Conservation (phyloP, 108 stramenopile genomes). For the Nitzschia sp. region DNA sequence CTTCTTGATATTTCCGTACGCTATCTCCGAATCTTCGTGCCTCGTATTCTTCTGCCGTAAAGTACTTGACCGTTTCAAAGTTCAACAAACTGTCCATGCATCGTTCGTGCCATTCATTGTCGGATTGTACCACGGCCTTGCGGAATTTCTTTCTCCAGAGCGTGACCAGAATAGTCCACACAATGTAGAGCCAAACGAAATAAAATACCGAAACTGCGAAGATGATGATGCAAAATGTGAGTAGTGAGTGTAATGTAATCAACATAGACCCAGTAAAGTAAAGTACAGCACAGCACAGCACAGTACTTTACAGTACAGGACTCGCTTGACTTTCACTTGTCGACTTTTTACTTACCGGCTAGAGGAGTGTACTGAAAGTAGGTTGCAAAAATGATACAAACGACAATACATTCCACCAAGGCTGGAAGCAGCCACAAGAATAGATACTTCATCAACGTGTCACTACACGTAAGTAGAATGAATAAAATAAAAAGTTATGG, state of each 20-base stretch:
- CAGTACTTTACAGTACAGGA: no score
- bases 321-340: slow-evolving; percentile 21
- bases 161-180: slow-evolving; percentile 90
- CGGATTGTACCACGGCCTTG: slow-evolving; percentile 77
- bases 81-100: slow-evolving; percentile 92
- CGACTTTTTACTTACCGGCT: slow-evolving; percentile 10
- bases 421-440: slow-evolving; percentile 95
- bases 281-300: no score
- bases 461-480: background rate
- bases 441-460: slow-evolving; percentile 85
- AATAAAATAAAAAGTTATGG: background rate
- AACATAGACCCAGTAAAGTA: no score
- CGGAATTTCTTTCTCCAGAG: slow-evolving; percentile 97
- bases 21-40: slow-evolving; percentile 67
- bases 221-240: background rate
- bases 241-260: no score
- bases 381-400: slow-evolving; percentile 88
- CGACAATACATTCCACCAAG: slow-evolving; percentile 84
- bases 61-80: slow-evolving; percentile 98
- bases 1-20: slow-evolving; percentile 78
- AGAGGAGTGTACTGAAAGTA: slow-evolving; percentile 86
- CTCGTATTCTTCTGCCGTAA: slow-evolving; percentile 93
- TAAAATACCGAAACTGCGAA: slow-evolving; percentile 85
- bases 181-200: slow-evolving; percentile 87
- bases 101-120: slow-evolving; percentile 94